Evolutionary conservation across 2,329 filamentous ascomycete species (phyloP), one percentile per base, ranked within the genome.

Genomic region (Colletotrichum paranaense): DNA sequence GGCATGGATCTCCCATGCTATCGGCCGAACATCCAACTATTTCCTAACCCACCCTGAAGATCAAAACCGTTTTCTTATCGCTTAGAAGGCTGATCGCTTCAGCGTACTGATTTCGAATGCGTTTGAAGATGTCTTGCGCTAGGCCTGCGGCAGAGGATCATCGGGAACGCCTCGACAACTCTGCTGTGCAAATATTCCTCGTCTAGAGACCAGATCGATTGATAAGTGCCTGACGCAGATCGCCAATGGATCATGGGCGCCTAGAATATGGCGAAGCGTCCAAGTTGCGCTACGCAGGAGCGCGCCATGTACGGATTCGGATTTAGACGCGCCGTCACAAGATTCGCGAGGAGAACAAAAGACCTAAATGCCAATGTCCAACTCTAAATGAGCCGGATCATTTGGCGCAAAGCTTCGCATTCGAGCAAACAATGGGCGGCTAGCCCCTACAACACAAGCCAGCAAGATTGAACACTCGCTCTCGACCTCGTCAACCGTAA

Each of bases 351-450:
- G 62, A 66, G 35, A 60, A 53, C 24, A 52, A 9, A 62, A 35
- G 24, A 35, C 24, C 24, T 1, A 14, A 16, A 53, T 64, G 55
- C 66, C 52, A 65, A 12, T 16, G 35, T 26, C 3, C 26, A 14
- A 65, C 38, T 46, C 53, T 49, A 28, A 24, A 22, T 24, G 30
- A 60, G 30, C 52, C n/a, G 19, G 24, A 42, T 26, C n/a, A 7
- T 52, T 69, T 69, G 59, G 70, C 70, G 22, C 28, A 42, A 68
- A 68, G 69, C 52, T 72, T 68, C 52, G 62, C n/a, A 14, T 2
- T 30, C 6, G 14, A 38, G 24, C 12, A 14, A n/a, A n/a, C 46
- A 22, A 11, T 46, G 57, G 24, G 26, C 46, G 24, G 19, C 19
- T 42, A 42, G n/a, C 28, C 32, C 24, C 24, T 16, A 6, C 9